Conservation (phyloP, 108 stramenopile species). For the Cylindrotheca closterium region DNA sequence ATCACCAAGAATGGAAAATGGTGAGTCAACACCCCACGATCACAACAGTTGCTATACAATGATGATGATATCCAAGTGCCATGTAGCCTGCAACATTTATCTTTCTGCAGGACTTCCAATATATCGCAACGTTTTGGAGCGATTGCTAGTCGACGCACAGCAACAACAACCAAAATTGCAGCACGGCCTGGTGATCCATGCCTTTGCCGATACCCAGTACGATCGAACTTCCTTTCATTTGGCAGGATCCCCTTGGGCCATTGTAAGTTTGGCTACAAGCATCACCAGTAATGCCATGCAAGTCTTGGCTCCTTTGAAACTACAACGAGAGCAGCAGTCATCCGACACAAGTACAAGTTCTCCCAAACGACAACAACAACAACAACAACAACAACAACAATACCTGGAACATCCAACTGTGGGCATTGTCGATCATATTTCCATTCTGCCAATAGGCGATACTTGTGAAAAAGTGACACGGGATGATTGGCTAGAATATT, state of each 20-base stretch:
- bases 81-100: constrained; percentile 84
- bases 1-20: no score
- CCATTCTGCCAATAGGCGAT: constrained; percentile 62
- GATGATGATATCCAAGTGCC: not conserved
- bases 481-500: not conserved
- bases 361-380: no score
- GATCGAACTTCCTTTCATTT: constrained; percentile 87
- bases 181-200: constrained; percentile 55
- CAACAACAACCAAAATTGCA: constrained; percentile 19
- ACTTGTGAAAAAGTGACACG: not conserved
- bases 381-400: constrained; percentile 8
- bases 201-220: constrained; percentile 72
- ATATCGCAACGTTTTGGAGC: constrained; percentile 31
- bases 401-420: constrained; percentile 67
- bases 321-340: not conserved
- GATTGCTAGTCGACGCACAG: constrained; percentile 56
- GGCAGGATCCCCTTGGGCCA: constrained; percentile 48
- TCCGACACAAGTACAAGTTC: no score
- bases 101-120: constrained; percentile 51
- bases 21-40: no score
- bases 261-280: constrained; percentile 52
- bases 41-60: no score
- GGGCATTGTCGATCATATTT: constrained; percentile 80
- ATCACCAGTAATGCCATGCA: constrained; percentile 27
- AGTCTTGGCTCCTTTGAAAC: constrained; percentile 2